phyloP scores from a whole-genome alignment of 129 eudicot genomes.

The Chrysanthemum seticuspe region DNA sequence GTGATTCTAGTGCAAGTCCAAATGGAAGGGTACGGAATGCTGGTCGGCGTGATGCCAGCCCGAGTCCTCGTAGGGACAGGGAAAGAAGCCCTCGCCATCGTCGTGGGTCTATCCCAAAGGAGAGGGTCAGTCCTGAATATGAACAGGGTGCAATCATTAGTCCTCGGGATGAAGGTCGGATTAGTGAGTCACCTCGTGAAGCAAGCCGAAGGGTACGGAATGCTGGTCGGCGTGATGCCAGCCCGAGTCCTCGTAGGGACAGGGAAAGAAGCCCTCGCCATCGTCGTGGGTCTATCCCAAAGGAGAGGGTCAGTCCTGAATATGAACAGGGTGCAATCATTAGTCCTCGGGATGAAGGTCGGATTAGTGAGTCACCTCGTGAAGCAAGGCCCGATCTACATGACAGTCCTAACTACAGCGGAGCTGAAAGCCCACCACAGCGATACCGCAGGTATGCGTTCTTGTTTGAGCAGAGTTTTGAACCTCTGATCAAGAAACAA shows the following conservation, averaged over 20 bases:
- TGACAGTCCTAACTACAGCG: slow-evolving; percentile 52
- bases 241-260: slow-evolving; percentile 63
- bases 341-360: slow-evolving; percentile 36
- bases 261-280: slow-evolving; percentile 44
- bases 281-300: slow-evolving; percentile 36
- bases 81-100: slow-evolving; percentile 42
- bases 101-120: slow-evolving; percentile 38
- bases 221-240: slow-evolving; percentile 39
- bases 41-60: slow-evolving; percentile 49
- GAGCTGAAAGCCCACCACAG: slow-evolving; percentile 55
- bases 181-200: slow-evolving; percentile 43
- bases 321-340: slow-evolving; percentile 43
- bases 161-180: slow-evolving; percentile 42
- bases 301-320: slow-evolving; percentile 49
- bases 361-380: too few species aligned
- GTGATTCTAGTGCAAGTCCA: slow-evolving; percentile 5
- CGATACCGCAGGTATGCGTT: slow-evolving; percentile 46
- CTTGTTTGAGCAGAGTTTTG: not conserved
- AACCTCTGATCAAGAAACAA: not conserved
- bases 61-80: slow-evolving; percentile 58
- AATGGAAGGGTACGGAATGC: slow-evolving; percentile 37
- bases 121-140: slow-evolving; percentile 48
- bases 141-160: slow-evolving; percentile 45
- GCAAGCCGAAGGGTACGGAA: slow-evolving; percentile 40
- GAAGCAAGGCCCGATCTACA: slow-evolving; percentile 23